Evolutionary conservation across 208 protist genomes (phyloP).

Genomic region (Trypanosoma mega): DNA sequence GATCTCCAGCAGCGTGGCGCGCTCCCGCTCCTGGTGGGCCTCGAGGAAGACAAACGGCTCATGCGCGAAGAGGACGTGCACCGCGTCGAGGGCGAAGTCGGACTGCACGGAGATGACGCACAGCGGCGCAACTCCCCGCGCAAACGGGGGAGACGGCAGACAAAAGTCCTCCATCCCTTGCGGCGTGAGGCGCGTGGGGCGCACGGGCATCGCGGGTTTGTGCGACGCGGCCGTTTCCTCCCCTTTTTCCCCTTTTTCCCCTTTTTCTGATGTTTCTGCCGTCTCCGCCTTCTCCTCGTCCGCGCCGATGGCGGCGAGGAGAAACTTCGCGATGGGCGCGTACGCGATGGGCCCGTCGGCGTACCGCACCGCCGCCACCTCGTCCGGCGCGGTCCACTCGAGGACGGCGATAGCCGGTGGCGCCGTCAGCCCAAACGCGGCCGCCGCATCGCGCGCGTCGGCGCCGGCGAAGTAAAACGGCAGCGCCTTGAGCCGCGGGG

Average conservation of each 20-base stretch:
- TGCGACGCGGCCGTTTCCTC: not conserved
- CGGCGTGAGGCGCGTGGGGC: slow-evolving; percentile 13
- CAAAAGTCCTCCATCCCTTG: slow-evolving; percentile 45
- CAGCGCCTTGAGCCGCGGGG: slow-evolving; percentile 62
- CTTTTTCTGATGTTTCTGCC: not conserved
- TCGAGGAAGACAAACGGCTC: slow-evolving; percentile 80
- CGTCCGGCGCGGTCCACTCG: slow-evolving; percentile 19
- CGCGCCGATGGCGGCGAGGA: slow-evolving; percentile 32
- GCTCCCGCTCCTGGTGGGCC: slow-evolving; percentile 20
- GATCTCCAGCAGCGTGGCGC: slow-evolving; percentile 9
- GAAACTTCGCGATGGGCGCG: slow-evolving; percentile 68
- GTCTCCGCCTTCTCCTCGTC: not conserved
- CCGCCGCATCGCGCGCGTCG: slow-evolving; percentile 21
- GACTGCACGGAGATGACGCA: slow-evolving; percentile 52
- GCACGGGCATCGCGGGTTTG: slow-evolving; percentile 15
- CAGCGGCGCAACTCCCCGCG: slow-evolving; percentile 17
- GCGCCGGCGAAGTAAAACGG: slow-evolving; percentile 68
- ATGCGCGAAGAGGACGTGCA: slow-evolving; percentile 39
- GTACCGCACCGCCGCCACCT: slow-evolving; percentile 36
- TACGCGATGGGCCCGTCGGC: slow-evolving; percentile 49
- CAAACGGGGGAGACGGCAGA: slow-evolving; percentile 31
- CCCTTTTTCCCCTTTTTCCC: slow-evolving; percentile 6
- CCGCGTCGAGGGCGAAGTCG: slow-evolving; percentile 27
- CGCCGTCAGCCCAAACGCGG: slow-evolving; percentile 42
- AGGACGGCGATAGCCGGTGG: slow-evolving; percentile 62